Conservation (phyloP, 2,329 filamentous ascomycete genomes). For the Trichoderma asperellum region DNA sequence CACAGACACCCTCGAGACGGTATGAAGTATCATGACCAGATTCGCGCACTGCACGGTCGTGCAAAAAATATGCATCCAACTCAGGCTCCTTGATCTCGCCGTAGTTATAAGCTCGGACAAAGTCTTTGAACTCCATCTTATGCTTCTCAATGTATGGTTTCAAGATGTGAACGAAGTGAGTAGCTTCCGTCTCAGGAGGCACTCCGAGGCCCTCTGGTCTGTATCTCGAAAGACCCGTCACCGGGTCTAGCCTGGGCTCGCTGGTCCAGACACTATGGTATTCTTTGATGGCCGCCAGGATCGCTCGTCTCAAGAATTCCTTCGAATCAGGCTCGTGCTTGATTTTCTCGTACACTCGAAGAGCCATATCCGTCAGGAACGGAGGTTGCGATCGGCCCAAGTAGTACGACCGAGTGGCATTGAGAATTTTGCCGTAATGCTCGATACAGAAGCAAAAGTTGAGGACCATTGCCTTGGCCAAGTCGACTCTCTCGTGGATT, state of each 20-base stretch:
- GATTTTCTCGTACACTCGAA: slow-evolving; percentile 92
- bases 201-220: slow-evolving; percentile 82
- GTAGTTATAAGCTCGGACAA: slow-evolving; percentile 86
- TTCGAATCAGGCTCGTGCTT: slow-evolving; percentile 78
- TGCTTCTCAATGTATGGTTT: slow-evolving; percentile 83
- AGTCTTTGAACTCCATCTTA: slow-evolving; percentile 78
- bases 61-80: slow-evolving; percentile 91
- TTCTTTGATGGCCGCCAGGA: slow-evolving; percentile 94
- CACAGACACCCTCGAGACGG: slow-evolving; percentile 84
- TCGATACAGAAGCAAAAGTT: slow-evolving; percentile 99
- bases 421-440: slow-evolving; percentile 97
- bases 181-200: slow-evolving; percentile 87
- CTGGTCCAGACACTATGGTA: slow-evolving; percentile 88
- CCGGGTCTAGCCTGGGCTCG: slow-evolving; percentile 75
- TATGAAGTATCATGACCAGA: slow-evolving; percentile 97
- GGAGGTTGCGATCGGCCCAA: slow-evolving; percentile 92
- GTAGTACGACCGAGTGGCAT: slow-evolving; percentile 96
- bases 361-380: slow-evolving; percentile 95
- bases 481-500: slow-evolving; percentile 79
- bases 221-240: slow-evolving; percentile 82
- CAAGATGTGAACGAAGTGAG: slow-evolving; percentile 83
- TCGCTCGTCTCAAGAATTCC: slow-evolving; percentile 79
- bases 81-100: slow-evolving; percentile 79
- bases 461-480: slow-evolving; percentile 91
- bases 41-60: slow-evolving; percentile 93